Evolutionary conservation across 2,329 filamentous ascomycete genomes (phyloP).

Genomic region (Sporothrix schenckii): DNA sequence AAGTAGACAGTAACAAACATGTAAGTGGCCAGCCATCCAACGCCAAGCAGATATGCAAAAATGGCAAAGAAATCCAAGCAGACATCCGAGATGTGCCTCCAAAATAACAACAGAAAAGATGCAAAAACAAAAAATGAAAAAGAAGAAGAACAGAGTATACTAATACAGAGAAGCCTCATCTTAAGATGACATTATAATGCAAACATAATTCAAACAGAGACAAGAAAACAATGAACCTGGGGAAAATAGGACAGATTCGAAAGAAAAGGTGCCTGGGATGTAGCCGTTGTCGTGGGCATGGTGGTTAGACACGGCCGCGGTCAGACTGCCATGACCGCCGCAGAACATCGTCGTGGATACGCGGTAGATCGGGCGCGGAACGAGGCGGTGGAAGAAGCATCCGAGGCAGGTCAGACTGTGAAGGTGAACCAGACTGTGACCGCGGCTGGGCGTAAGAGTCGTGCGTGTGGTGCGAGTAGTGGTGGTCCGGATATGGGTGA

Average conservation of each 20-base stretch:
- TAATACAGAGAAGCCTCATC: conserved; percentile 12
- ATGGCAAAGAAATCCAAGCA: not conserved
- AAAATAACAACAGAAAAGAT: conserved; percentile 2
- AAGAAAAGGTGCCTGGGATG: not conserved
- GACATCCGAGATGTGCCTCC: conserved; percentile 15
- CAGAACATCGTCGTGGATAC: conserved; percentile 55
- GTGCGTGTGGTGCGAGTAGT: conserved; percentile 1
- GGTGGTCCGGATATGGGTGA: conserved; percentile 11
- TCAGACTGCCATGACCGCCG: conserved; percentile 56
- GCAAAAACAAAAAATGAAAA: not conserved
- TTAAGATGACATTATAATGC: conserved; percentile 23
- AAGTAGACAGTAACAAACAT: not conserved
- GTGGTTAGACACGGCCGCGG: conserved; percentile 45
- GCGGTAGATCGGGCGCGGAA: conserved; percentile 46
- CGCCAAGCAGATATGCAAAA: conserved; percentile 26
- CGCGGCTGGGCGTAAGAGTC: conserved; percentile 23
- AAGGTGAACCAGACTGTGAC: conserved; percentile 23
- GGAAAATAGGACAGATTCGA: not conserved
- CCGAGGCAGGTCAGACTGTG: conserved; percentile 30
- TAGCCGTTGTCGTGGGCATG: too few relatives aligned
- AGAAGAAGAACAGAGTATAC: not conserved
- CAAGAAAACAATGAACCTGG: conserved; percentile 6
- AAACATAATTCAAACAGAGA: conserved; percentile 24
- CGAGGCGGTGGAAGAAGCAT: conserved; percentile 34
- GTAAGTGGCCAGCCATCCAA: conserved; percentile 22